Evolutionary conservation across 2,329 filamentous ascomycete genomes (phyloP).

Genomic region (Paraphoma chrysanthemicola): DNA sequence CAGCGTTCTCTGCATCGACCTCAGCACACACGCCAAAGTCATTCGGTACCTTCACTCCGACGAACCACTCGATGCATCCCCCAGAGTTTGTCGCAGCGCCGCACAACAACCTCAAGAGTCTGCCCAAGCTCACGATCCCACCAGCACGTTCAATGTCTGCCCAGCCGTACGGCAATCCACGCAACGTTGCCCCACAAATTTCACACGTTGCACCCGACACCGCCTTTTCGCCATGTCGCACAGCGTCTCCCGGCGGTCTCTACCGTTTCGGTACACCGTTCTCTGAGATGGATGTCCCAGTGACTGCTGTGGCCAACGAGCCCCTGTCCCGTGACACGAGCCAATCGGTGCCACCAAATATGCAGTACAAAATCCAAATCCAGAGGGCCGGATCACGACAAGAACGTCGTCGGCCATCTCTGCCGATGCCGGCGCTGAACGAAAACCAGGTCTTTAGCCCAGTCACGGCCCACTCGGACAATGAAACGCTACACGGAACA

Average conservation of each 20-base stretch:
- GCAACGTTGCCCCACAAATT: constrained; percentile 29
- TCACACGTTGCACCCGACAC: constrained; percentile 44
- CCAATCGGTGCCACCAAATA: constrained; percentile 92
- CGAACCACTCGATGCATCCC: constrained; percentile 46
- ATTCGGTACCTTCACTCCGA: constrained; percentile 33
- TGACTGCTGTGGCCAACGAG: constrained; percentile 74
- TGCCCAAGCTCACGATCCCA: constrained; percentile 66
- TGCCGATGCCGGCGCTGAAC: constrained; percentile 73
- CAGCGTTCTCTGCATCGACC: constrained; percentile 45
- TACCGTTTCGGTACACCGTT: constrained; percentile 86
- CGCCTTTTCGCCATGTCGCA: constrained; percentile 56
- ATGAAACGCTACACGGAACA: constrained; percentile 41
- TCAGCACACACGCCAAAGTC: constrained; percentile 41
- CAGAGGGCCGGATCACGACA: constrained; percentile 54
- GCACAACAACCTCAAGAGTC: constrained; percentile 59
- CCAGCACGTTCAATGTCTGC: constrained; percentile 47
- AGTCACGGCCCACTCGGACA: constrained; percentile 40
- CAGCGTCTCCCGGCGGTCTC: constrained; percentile 64
- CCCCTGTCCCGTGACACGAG: constrained; percentile 80
- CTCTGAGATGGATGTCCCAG: constrained; percentile 87
- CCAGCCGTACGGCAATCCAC: constrained; percentile 35
- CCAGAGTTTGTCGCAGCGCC: constrained; percentile 52
- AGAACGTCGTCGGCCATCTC: constrained; percentile 68
- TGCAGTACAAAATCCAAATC: constrained; percentile 72
- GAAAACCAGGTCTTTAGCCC: constrained; percentile 64